Evolutionary conservation across 495 filamentous ascomycete genomes (phyloP).

Genomic region (Daldinia grandis): DNA sequence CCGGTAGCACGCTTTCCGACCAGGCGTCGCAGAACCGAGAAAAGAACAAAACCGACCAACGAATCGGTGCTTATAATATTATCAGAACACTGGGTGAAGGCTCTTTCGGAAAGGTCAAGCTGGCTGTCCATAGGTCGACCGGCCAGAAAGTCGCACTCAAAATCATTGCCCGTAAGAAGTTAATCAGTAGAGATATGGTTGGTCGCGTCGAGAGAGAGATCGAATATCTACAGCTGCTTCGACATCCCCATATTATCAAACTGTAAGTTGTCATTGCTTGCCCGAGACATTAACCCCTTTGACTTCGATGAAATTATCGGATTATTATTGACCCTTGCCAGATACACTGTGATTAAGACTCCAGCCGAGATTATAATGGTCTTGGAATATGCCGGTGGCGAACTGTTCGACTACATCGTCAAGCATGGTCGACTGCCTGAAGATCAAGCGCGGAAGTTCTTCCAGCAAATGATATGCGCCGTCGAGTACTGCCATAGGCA

Average conservation of each 20-base stretch:
- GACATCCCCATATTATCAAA: slow-evolving; percentile 99
- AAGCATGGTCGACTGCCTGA: slow-evolving; percentile 88
- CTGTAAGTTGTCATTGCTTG: slow-evolving; percentile 65
- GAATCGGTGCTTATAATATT: slow-evolving; percentile 89
- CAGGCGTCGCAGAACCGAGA: slow-evolving; percentile 49
- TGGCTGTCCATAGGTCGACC: slow-evolving; percentile 88
- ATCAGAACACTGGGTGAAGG: slow-evolving; percentile 93
- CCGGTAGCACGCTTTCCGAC: slow-evolving; percentile 43
- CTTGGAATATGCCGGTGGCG: slow-evolving; percentile 93
- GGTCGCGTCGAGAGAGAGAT: slow-evolving; percentile 97
- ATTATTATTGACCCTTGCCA: slow-evolving; percentile 46
- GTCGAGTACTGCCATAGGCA: slow-evolving; percentile 99
- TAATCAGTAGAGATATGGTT: slow-evolving; percentile 95
- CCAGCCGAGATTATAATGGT: slow-evolving; percentile 97
- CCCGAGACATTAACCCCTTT: not conserved
- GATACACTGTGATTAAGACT: slow-evolving; percentile 96
- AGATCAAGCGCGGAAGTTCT: slow-evolving; percentile 90
- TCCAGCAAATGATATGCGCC: slow-evolving; percentile 99
- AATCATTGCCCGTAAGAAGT: slow-evolving; percentile 94
- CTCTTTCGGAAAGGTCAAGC: slow-evolving; percentile 97
- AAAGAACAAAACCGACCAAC: slow-evolving; percentile 69
- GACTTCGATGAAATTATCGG: not conserved
- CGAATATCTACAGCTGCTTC: slow-evolving; percentile 92
- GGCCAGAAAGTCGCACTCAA: slow-evolving; percentile 95
- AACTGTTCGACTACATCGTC: slow-evolving; percentile 98